A percentile compares a stretch with the other conserved stretches of the same genome.
Evolutionary conservation across 2,329 filamentous ascomycete genomes (phyloP).

Genomic region (Penicillium aurantiogriseum): DNA sequence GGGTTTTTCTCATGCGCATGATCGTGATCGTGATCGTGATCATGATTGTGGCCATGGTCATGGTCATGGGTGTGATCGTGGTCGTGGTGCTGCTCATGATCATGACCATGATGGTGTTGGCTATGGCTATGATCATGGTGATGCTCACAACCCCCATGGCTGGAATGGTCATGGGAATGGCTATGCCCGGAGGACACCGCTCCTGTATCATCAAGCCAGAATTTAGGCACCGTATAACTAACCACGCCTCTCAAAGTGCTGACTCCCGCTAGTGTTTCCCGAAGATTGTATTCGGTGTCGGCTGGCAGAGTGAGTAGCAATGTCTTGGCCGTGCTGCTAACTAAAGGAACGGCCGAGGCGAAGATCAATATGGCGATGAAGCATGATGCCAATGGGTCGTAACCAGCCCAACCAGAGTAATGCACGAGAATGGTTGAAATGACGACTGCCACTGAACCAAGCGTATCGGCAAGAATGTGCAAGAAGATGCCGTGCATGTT

Average conservation of each 20-base stretch:
- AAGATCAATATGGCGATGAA: constrained; percentile 92
- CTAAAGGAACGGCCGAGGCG: constrained; percentile 83
- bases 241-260: constrained; percentile 79
- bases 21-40: constrained; percentile 32
- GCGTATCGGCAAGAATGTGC: constrained; percentile 89
- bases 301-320: constrained; percentile 82
- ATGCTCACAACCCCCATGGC: constrained; percentile 32
- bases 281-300: constrained; percentile 80
- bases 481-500: constrained; percentile 98
- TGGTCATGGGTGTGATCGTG: constrained; percentile 34
- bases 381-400: constrained; percentile 91
- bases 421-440: constrained; percentile 85
- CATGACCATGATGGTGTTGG: constrained; percentile 32
- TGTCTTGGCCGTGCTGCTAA: constrained; percentile 77
- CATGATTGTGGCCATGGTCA: constrained; percentile 15
- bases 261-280: constrained; percentile 81
- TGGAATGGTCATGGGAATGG: constrained; percentile 36
- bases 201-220: constrained; percentile 79
- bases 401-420: constrained; percentile 85
- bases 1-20: constrained; percentile 28
- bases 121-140: constrained; percentile 33
- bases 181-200: constrained; percentile 38
- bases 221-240: constrained; percentile 81
- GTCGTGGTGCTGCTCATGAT: constrained; percentile 26
- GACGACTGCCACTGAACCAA: constrained; percentile 92